These are phyloP conservation scores for Trichosporon sp. DNA, from an alignment of 1,284 basidiomycete species.

Conservation along the genomic window DNA sequence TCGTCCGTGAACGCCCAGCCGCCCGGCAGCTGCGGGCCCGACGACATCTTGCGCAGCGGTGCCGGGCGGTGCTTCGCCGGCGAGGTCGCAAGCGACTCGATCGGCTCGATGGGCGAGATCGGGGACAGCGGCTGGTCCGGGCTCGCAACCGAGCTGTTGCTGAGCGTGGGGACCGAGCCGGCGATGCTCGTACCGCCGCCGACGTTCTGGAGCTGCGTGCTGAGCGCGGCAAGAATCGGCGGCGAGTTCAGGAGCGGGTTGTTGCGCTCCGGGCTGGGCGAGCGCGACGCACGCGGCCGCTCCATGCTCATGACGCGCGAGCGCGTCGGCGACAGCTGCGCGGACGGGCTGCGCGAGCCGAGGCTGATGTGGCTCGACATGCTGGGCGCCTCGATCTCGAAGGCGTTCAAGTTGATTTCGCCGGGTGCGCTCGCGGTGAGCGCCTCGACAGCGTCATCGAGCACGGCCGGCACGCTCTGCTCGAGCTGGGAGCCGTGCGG, in stretches of 20 bases:
- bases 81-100: not conserved
- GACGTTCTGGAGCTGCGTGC: not conserved
- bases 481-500: slow-evolving; percentile 43
- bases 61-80: slow-evolving; percentile 27
- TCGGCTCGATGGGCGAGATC: slow-evolving; percentile 3
- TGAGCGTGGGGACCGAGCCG: slow-evolving; percentile 6
- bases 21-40: slow-evolving; percentile 42
- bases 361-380: slow-evolving; percentile 20
- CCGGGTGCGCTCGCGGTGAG: slow-evolving; percentile 28
- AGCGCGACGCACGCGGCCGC: slow-evolving; percentile 12
- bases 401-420: slow-evolving; percentile 18
- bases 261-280: slow-evolving; percentile 15
- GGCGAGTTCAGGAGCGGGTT: slow-evolving; percentile 5
- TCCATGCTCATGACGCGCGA: slow-evolving; percentile 14
- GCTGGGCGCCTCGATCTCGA: slow-evolving; percentile 45
- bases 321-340: slow-evolving; percentile 26
- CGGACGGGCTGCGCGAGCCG: slow-evolving; percentile 31
- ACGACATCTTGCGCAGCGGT: slow-evolving; percentile 32
- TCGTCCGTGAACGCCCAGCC: slow-evolving; percentile 36
- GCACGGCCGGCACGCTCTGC: slow-evolving; percentile 45
- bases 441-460: slow-evolving; percentile 50
- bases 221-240: slow-evolving; percentile 2
- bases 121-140: slow-evolving; percentile 17
- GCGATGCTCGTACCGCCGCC: slow-evolving; percentile 1
- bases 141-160: slow-evolving; percentile 4